Evolutionary conservation across 345 rosid genomes (phyloP), one percentile per base, ranked within the genome.

Genomic region (Melaleuca alternifolia): DNA sequence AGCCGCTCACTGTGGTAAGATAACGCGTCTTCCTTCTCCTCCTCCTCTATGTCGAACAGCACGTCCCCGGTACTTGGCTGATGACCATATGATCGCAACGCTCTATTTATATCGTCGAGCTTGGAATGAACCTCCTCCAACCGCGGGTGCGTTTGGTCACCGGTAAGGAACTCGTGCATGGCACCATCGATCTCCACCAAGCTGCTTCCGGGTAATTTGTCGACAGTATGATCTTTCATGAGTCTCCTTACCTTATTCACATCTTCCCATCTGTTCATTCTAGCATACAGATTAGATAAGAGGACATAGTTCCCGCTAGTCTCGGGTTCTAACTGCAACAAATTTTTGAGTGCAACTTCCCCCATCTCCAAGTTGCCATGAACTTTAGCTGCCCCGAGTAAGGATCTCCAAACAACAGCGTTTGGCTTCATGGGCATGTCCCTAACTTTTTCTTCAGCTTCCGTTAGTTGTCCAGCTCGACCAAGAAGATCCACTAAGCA

Each of bases 391-490:
- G 94, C 96, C 6, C 89, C 96, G 0, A 93, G 90, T 85, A 95
- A 89, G 56, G 96, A 94, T 90, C 96, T 94, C 94, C 96, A 95
- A 83, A 93, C 24, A 48, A 87, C 89, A 1, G 96, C 93, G 61
- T 92, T 93, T 1, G 96, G 94, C 87, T 93, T 90, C 95, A 93
- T 88, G 2, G 95, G 96, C 96, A 94, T 94, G 54, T 83, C 87
- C 88, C 75, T 87, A 28, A 93, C 87, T 87, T 62, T 88, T 61
- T 93, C 91, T 87, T 92, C 91, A 1, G 95, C 96, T 85, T 94
- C 98, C 61, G n/a, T 84, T 18, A 94, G 84, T 86, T 86, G 76
- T 23, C 98, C 96, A 0, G 93, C 91, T 86, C 95, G 91, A 50
- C 95, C 94, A 30, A 95, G 90, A 86, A 94, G 92, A 88, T 95